phyloP scores from a whole-genome alignment of 257 asterid genomes.

The Solanum pimpinellifolium region DNA sequence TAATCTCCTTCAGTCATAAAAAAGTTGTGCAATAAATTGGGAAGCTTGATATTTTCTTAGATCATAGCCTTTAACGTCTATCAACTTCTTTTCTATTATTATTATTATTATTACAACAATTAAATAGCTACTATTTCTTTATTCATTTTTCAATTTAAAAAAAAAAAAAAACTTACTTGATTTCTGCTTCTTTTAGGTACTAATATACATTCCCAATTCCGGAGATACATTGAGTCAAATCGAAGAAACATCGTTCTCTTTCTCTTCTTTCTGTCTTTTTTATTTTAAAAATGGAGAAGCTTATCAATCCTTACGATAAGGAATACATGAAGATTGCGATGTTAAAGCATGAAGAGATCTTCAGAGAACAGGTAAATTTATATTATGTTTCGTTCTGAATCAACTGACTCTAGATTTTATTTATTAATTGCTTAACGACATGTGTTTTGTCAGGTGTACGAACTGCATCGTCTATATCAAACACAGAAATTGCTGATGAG shows the following conservation, averaged over 20 bases:
- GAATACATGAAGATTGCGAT: conserved; percentile 82
- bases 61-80: not conserved
- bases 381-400: not conserved
- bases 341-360: conserved; percentile 89
- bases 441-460: conserved; percentile 39
- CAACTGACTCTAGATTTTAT: not conserved
- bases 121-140: not conserved
- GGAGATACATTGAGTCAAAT: not conserved
- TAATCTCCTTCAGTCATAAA: not conserved
- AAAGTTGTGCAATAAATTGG: not conserved
- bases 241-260: not conserved
- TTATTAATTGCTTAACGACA: not conserved
- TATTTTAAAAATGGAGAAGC: conserved; percentile 49
- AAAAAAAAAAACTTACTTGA: not conserved
- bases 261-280: not conserved
- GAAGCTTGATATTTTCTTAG: not conserved
- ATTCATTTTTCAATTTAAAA: not conserved
- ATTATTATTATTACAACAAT: not conserved
- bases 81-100: not conserved
- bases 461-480: conserved; percentile 79
- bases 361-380: conserved; percentile 66
- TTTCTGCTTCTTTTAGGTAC: not conserved
- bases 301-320: conserved; percentile 49
- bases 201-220: not conserved
- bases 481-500: conserved; percentile 73